Evolutionary conservation across 2,329 filamentous ascomycete genomes (phyloP), one percentile per base, ranked within the genome.

Genomic region (Fusarium denticulatum): DNA sequence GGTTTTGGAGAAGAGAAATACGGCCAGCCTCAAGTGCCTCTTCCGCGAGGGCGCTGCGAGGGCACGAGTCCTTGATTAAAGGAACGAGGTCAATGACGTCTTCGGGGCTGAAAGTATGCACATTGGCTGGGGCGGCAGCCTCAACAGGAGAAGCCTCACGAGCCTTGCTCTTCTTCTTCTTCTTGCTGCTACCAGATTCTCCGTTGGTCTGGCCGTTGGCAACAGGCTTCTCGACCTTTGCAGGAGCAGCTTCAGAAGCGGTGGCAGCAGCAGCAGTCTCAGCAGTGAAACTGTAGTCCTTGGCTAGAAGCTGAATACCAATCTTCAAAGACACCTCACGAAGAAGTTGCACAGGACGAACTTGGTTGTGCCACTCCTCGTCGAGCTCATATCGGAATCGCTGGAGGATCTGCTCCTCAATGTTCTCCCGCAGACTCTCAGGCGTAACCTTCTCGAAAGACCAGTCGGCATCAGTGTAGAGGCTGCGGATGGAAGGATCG

Each of bases 11-110:
- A 69, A 99, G 91, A n/a, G 96, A 98, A 80, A 99, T 96, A 60
- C 95, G 94, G 30, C 96, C 96, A 64, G 96, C 96, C 83, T 99
- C 96, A 47, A 99, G 87, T 20, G 96, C 96, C 84, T 99, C 96
- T 82, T 99, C 96, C 0, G 96, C 96, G 69, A 99, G 88, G 32
- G 94, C 87, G 81, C 95, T 98, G 83, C 94, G 93, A 43, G 96
- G 96, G 68, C 93, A 92, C 8, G 96, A 96, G 81, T 99, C 95
- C 87, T 98, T 98, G 79, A 98, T 90, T 50, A 98, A 85, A 13
- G 96, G 96, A n/a, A 98, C 94, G 68, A 98, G 88, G 83, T 98
- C 98, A 75, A 97, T 84, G 72, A 99, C 89, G 77, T 99, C 95
- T 69, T 97, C 95, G 2, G 94, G 87, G 58, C 86, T 88, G 83